Percentiles rank a stretch among this genome's conserved stretches.
Conservation (phyloP, 2,329 filamentous ascomycete genomes). For the Aspergillus aculeatus region DNA sequence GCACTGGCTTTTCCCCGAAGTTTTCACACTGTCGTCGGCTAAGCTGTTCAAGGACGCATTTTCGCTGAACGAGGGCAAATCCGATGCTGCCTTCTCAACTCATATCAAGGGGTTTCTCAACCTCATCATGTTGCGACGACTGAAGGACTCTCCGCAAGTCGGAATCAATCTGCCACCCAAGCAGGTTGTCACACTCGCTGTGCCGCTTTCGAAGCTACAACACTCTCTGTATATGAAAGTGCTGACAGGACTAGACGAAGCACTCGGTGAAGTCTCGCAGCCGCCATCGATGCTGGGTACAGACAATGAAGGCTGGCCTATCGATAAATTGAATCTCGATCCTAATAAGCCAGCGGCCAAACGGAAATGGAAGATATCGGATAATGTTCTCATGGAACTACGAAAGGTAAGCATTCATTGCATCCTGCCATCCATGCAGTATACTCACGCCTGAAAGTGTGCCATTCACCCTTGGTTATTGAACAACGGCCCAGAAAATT, state of each 20-base stretch:
- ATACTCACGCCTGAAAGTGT: slow-evolving; percentile 26
- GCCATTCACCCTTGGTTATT: slow-evolving; percentile 57
- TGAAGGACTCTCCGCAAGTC: slow-evolving; percentile 56
- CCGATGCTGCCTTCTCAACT: slow-evolving; percentile 54
- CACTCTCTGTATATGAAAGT: slow-evolving; percentile 58
- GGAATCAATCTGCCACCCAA: slow-evolving; percentile 57
- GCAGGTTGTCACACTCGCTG: slow-evolving; percentile 56
- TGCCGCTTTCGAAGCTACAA: slow-evolving; percentile 59
- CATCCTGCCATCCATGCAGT: not conserved
- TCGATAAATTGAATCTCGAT: slow-evolving; percentile 19
- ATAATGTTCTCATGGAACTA: slow-evolving; percentile 56
- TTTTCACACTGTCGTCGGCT: slow-evolving; percentile 54
- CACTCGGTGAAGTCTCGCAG: slow-evolving; percentile 29
- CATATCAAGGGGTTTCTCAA: slow-evolving; percentile 54
- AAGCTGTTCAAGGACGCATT: slow-evolving; percentile 57
- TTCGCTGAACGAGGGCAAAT: slow-evolving; percentile 55
- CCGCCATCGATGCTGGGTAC: slow-evolving; percentile 16
- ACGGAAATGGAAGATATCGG: slow-evolving; percentile 31
- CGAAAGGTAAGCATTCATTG: slow-evolving; percentile 40
- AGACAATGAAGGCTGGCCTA: not conserved
- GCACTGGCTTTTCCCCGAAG: slow-evolving; percentile 59
- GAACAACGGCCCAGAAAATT: slow-evolving; percentile 43
- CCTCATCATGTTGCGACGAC: slow-evolving; percentile 58
- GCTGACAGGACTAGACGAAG: slow-evolving; percentile 52
- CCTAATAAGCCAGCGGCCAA: not conserved